Evolutionary conservation across 2,329 filamentous ascomycete genomes (phyloP), one percentile per base, ranked within the genome.

Genomic region (Xylariaceae sp.): DNA sequence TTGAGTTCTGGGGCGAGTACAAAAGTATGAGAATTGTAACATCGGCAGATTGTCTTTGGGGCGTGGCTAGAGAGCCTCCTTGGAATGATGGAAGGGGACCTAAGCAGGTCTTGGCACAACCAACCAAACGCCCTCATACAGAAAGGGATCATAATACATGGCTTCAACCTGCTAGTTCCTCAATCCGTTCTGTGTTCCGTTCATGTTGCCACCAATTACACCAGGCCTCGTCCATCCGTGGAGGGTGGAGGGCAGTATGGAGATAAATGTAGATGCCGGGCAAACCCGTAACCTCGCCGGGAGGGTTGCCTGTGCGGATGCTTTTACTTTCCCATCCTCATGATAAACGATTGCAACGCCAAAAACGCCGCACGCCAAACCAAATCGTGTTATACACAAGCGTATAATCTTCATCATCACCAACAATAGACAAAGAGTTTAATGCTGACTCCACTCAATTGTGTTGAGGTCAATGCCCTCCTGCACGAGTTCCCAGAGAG

Each of bases 361-460:
- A 41, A 50, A 19, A 59, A 54, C 57, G 29, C 57, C 48, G n/a
- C 35, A 29, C 30, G 37, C 44, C 55, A 43, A 54, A 27, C 43
- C 47, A 32, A 39, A 43, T 39, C 47, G 7, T 30, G 48, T 55
- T 60, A 42, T 56, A 60, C 51, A 51, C n/a, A 26, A 26, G 34
- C 30, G 4, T 34, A 43, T 34, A 39, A 8, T 31, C 12, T 7
- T 11, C 42, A 44, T 43, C 41, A 40, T 37, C 35, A 32, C 4
- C 9, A 4, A n/a, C 26, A 32, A 49, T 32, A 34, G 4, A 50
- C 32, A 50, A 45, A 7, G 4, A 48, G 11, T 41, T 81, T 77
- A 97, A 73, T 99, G 94, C 76, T 96, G 91, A 70, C 88, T 95
- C 94, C 94, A 99, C 74, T 99, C 87, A 67, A 99, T 99, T 43